Conservation (phyloP, 768 basidiomycete genomes). For the Lanmaoa pseudosensibilis region DNA sequence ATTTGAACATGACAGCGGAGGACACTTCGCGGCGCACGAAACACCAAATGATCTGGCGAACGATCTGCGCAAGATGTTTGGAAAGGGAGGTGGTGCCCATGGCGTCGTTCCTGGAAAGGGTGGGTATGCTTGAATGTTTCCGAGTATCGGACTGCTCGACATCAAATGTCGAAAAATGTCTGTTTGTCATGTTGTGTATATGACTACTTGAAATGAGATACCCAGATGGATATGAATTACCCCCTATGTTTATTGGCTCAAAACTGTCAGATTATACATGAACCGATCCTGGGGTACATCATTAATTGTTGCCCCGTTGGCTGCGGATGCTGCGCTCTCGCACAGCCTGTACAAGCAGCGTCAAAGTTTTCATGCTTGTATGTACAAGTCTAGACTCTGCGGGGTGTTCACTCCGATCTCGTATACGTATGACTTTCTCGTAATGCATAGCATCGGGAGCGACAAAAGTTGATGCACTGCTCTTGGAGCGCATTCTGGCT, state of each 20-base stretch:
- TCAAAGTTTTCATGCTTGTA: too few relatives aligned
- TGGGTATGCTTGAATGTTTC: conserved; percentile 37
- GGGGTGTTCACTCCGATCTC: too few relatives aligned
- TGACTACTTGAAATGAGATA: not conserved
- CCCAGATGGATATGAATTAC: not conserved
- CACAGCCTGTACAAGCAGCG: too few relatives aligned
- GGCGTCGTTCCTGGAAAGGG: conserved; percentile 45
- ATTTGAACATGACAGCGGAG: conserved; percentile 48
- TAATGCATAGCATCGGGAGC: too few relatives aligned
- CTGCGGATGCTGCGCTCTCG: too few relatives aligned
- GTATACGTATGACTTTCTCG: too few relatives aligned
- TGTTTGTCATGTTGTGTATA: not conserved
- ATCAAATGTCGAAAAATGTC: not conserved
- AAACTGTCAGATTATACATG: too few relatives aligned
- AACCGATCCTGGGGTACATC: not conserved
- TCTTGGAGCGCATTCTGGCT: too few relatives aligned
- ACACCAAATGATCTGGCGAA: conserved; percentile 46
- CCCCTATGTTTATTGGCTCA: not conserved
- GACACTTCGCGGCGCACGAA: conserved; percentile 61
- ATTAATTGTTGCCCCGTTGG: not conserved
- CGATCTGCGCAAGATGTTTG: conserved; percentile 60
- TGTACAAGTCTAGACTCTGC: too few relatives aligned
- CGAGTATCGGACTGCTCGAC: not conserved
- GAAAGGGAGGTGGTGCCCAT: conserved; percentile 49
- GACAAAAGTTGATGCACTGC: too few relatives aligned